Evolutionary conservation across 305 asterid species (phyloP).

Genomic region (Fraxinus albicans): DNA sequence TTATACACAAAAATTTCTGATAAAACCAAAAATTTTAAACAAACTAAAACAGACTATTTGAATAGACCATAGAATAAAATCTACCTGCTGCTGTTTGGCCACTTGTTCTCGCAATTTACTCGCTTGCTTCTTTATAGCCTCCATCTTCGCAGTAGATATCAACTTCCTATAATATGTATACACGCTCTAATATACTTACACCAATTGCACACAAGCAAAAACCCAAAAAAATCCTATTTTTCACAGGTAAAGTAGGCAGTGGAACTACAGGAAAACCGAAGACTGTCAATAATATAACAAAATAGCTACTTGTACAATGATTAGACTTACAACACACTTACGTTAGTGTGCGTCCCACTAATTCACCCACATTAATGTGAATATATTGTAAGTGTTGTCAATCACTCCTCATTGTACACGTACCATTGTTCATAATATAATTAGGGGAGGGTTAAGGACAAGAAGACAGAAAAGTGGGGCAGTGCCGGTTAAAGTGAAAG

Average conservation of each 20-base stretch:
- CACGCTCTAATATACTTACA: neutral
- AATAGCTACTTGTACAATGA: no score
- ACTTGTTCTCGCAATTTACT: slow-evolving; percentile 88
- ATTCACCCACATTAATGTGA: no score
- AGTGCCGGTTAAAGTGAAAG: slow-evolving; percentile 39
- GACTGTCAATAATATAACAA: no score
- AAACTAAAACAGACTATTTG: neutral
- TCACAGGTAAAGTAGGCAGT: neutral
- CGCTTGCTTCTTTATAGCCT: slow-evolving; percentile 92
- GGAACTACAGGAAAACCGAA: neutral
- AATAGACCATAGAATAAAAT: neutral
- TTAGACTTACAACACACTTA: no score
- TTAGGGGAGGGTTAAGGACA: slow-evolving; percentile 10
- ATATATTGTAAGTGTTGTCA: no score
- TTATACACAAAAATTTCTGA: neutral
- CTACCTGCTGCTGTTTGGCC: slow-evolving; percentile 92
- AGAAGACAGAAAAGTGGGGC: slow-evolving; percentile 17
- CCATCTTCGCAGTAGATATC: slow-evolving; percentile 41
- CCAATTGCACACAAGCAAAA: neutral
- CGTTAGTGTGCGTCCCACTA: no score
- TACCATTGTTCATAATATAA: neutral
- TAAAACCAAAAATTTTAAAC: neutral
- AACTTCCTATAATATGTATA: neutral
- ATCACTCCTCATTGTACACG: no score
- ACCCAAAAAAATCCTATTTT: neutral